Conservation (phyloP, 176 grass and related monocot genomes). For the Microstegium vimineum region DNA sequence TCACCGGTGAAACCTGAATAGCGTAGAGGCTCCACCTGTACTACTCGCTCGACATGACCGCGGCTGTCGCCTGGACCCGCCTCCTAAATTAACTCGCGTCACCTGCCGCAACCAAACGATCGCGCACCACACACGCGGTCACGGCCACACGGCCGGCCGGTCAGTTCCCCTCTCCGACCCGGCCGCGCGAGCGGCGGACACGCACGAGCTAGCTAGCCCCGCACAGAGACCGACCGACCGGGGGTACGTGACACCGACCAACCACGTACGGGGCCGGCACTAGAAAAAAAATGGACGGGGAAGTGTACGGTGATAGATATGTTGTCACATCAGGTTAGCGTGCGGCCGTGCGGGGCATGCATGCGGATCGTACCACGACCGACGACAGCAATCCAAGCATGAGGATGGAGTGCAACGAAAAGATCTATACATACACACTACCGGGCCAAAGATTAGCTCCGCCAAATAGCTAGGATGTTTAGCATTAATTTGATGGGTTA, state of each 20-base stretch:
- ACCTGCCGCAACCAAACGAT: background rate
- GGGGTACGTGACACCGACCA: background rate
- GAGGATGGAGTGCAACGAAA: too few relatives aligned
- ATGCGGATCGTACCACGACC: slow-evolving; percentile 39
- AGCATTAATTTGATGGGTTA: too few relatives aligned
- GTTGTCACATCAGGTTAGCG: slow-evolving; percentile 28
- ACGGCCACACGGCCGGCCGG: background rate
- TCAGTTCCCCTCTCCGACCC: background rate
- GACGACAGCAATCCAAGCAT: slow-evolving; percentile 54
- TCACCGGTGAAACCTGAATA: too few relatives aligned
- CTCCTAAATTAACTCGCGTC: background rate
- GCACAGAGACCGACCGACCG: too few relatives aligned
- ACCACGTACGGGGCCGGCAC: background rate
- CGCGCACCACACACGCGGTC: background rate
- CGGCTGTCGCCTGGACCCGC: background rate
- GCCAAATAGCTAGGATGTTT: too few relatives aligned
- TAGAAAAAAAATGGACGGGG: background rate
- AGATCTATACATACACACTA: too few relatives aligned
- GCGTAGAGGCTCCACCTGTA: too few relatives aligned
- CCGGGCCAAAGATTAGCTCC: too few relatives aligned
- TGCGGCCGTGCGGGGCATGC: slow-evolving; percentile 13
- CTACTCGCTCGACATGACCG: too few relatives aligned
- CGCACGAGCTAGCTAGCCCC: too few relatives aligned
- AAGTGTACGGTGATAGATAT: slow-evolving; percentile 16
- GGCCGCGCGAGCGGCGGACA: too few relatives aligned